Conservation (phyloP, 2,329 filamentous ascomycete genomes). For the Penicillium brevicompactum region DNA sequence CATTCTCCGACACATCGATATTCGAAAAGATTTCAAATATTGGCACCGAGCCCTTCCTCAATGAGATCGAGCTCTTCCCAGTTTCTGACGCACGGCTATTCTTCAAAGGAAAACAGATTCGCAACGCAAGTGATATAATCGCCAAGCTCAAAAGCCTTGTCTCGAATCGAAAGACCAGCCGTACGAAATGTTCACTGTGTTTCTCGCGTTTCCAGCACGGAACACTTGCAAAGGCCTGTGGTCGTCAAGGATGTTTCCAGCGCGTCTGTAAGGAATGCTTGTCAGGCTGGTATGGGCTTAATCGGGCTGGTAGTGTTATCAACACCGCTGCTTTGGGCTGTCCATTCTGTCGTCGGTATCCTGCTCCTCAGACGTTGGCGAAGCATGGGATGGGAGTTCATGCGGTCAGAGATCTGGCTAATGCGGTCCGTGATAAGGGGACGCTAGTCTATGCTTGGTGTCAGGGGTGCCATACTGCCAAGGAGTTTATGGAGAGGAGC, state of each 20-base stretch:
- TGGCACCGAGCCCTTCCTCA: constrained; percentile 37
- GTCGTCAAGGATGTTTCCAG: constrained; percentile 49
- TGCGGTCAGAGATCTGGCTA: constrained; percentile 40
- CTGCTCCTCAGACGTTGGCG: constrained; percentile 41
- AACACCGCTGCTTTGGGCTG: constrained; percentile 53
- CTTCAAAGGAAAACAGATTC: constrained; percentile 45
- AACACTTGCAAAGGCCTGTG: constrained; percentile 48
- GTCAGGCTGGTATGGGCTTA: constrained; percentile 52
- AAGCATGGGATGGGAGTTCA: constrained; percentile 40
- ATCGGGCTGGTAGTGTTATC: constrained; percentile 47
- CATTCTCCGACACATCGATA: constrained; percentile 45
- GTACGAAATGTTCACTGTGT: constrained; percentile 51
- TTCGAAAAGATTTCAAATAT: constrained; percentile 42
- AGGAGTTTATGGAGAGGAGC: constrained; percentile 45
- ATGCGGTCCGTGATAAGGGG: constrained; percentile 45
- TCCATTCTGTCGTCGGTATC: constrained; percentile 54
- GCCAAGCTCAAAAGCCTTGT: constrained; percentile 43
- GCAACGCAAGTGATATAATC: constrained; percentile 42
- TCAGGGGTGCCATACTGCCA: constrained; percentile 45
- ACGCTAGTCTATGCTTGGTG: constrained; percentile 56
- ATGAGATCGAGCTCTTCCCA: constrained; percentile 43
- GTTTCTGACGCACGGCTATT: constrained; percentile 26
- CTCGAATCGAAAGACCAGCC: constrained; percentile 39
- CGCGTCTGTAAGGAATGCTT: constrained; percentile 47
- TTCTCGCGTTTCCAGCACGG: constrained; percentile 43